Evolutionary conservation across 768 basidiomycete species (phyloP).

Genomic region (Suillus placidus): DNA sequence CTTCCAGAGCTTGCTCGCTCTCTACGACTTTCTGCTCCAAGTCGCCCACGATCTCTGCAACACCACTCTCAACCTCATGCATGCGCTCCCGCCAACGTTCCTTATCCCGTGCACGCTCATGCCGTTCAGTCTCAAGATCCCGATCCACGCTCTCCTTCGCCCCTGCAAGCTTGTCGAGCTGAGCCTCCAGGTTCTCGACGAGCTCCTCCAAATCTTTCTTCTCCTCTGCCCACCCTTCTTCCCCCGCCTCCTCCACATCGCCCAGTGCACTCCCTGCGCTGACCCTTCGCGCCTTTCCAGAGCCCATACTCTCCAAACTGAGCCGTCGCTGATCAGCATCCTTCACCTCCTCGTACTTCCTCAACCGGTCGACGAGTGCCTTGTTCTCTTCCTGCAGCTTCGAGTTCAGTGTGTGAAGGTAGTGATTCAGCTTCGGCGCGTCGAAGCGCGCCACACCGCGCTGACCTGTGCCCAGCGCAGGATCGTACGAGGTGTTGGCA

Average conservation of each 20-base stretch:
- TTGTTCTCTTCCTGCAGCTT: conserved; percentile 87
- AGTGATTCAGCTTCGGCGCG: conserved; percentile 81
- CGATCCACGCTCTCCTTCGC: conserved; percentile 51
- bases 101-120: conserved; percentile 64
- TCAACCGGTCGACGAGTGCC: conserved; percentile 55
- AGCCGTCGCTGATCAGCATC: conserved; percentile 29
- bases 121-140: conserved; percentile 55
- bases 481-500: conserved; percentile 88
- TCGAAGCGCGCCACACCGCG: conserved; percentile 78
- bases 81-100: conserved; percentile 73
- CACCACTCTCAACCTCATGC: conserved; percentile 70
- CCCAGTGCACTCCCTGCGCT: conserved; percentile 59
- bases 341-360: conserved; percentile 52
- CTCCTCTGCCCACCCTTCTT: conserved; percentile 74
- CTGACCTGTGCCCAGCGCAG: conserved; percentile 72
- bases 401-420: conserved; percentile 83
- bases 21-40: conserved; percentile 57
- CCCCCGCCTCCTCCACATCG: conserved; percentile 60
- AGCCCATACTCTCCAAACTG: conserved; percentile 28
- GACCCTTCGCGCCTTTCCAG: conserved; percentile 44
- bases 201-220: conserved; percentile 57
- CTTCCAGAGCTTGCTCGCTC: conserved; percentile 52
- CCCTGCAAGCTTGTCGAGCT: conserved; percentile 41
- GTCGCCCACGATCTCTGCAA: conserved; percentile 64
- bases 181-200: conserved; percentile 38